These are phyloP conservation scores for Mollisia scopiformis DNA, from an alignment of 2,329 filamentous ascomycete species.

Conservation along the genomic window DNA sequence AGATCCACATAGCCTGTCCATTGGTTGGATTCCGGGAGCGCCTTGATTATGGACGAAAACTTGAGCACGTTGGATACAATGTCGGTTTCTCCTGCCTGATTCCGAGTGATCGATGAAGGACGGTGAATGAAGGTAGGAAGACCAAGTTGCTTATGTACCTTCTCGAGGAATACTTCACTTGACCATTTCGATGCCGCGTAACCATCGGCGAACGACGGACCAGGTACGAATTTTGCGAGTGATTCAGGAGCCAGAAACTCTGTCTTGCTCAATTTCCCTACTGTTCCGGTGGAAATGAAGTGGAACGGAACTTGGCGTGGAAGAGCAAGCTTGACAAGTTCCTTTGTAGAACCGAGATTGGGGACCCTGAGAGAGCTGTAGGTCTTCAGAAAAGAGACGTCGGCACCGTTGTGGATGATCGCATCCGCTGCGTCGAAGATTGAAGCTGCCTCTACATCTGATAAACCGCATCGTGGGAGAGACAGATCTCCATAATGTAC, in stretches of 20 bases:
- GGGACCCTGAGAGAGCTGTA: not conserved
- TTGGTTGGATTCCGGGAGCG: no score
- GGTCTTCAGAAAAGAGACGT: not conserved
- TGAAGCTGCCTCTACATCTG: not conserved
- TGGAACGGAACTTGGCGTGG: not conserved
- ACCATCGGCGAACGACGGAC: constrained; percentile 27
- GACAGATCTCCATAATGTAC: not conserved
- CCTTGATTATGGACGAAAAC: no score
- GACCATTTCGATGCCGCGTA: constrained; percentile 42
- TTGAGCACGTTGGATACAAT: no score
- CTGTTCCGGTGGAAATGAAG: not conserved
- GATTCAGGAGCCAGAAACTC: no score
- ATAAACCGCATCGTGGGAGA: not conserved
- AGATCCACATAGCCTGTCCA: no score
- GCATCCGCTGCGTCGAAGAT: not conserved
- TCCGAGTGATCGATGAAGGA: constrained; percentile 7
- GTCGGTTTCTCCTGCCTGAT: no score
- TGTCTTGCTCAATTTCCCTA: not conserved
- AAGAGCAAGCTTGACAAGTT: not conserved
- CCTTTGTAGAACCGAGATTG: not conserved
- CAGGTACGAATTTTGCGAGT: not conserved
- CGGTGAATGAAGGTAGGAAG: constrained; percentile 37
- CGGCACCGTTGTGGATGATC: not conserved
- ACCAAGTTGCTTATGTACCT: constrained; percentile 12
- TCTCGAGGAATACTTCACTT: constrained; percentile 38